These are phyloP conservation scores for Mucor circinelloides DNA, from an alignment of 371 early-diverging fungal genomes.

Conservation along the genomic window DNA sequence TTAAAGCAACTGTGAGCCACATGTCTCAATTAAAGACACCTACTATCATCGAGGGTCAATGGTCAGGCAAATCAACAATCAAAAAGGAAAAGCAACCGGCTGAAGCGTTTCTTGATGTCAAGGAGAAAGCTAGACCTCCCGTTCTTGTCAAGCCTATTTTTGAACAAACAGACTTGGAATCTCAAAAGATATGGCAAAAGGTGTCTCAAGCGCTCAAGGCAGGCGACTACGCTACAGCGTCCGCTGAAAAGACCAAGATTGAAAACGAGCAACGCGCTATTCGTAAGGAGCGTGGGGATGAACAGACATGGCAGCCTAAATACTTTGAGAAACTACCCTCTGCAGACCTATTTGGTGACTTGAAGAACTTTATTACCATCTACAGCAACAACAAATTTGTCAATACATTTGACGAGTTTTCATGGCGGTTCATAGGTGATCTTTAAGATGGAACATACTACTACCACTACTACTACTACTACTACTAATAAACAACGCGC, in stretches of 20 bases:
- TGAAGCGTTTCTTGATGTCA: constrained; percentile 62
- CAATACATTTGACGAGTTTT: neutral
- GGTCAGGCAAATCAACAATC: constrained; percentile 65
- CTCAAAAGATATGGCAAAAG: constrained; percentile 72
- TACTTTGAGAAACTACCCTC: neutral
- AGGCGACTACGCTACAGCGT: constrained; percentile 71
- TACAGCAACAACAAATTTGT: constrained; percentile 7
- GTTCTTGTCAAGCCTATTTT: constrained; percentile 53
- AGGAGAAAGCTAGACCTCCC: constrained; percentile 41
- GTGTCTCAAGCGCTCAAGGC: constrained; percentile 69
- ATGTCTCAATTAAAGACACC: constrained; percentile 32
- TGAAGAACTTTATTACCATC: neutral
- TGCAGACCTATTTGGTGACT: neutral
- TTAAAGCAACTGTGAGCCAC: constrained; percentile 68
- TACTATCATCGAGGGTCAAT: constrained; percentile 62
- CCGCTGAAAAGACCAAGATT: constrained; percentile 68
- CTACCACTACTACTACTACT: too few relatives aligned
- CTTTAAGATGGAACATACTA: neutral
- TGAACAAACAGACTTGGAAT: constrained; percentile 70
- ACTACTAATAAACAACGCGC: neutral
- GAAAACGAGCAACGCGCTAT: constrained; percentile 75
- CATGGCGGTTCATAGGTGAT: neutral
- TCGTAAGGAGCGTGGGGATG: constrained; percentile 66
- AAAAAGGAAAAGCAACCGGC: constrained; percentile 47
- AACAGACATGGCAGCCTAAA: constrained; percentile 54